Evolutionary conservation across 345 rosid species (phyloP), one percentile per base, ranked within the genome.

Genomic region (Arabis hirsuta): DNA sequence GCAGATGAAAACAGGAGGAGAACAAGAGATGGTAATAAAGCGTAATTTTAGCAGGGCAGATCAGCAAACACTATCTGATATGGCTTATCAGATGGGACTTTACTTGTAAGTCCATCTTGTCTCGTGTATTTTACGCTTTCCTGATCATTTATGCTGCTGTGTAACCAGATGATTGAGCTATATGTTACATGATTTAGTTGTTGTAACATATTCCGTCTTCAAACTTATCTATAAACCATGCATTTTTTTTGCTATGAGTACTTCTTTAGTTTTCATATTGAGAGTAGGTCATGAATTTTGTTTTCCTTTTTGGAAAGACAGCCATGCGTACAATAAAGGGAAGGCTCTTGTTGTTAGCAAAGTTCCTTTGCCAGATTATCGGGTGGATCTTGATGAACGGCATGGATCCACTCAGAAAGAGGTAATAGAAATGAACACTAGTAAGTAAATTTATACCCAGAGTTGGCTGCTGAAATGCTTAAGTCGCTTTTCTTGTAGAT

Each of bases 241-340:
- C 19, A 5, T 45, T 34, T 45, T 22, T 9, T 19, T 13, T 63
- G 53, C 12, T 26, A 13, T 0, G 24, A 71, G 9, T 72, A 19
- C 11, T 55, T 9, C 3, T 42, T 12, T 66, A 62, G 50, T n/a
- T 67, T 65, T 20, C 26, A 9, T 31, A 57, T 32, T 14, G 43
- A 55, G 54, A 65, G 48, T 63, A 14, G 22, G 65, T 67, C 50
- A 26, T 73, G 20, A 20, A 44, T 57, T 57, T 72, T 68, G 27
- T 20, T 56, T 39, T 36, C 31, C 65, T 73, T 81, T 76, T 77
- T 64, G 73, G 88, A 47, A 87, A 85, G 85, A 73, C 81, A 94
- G 98, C 73, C 98, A 88, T 91, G 97, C 96, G 8, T 94, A 94
- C 73, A 79, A 84, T 81, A 88, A 87, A 81, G 98, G 97, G 73